Conservation (phyloP, 805 yeast genomes). For the Zygotorulaspora chibaensis region DNA sequence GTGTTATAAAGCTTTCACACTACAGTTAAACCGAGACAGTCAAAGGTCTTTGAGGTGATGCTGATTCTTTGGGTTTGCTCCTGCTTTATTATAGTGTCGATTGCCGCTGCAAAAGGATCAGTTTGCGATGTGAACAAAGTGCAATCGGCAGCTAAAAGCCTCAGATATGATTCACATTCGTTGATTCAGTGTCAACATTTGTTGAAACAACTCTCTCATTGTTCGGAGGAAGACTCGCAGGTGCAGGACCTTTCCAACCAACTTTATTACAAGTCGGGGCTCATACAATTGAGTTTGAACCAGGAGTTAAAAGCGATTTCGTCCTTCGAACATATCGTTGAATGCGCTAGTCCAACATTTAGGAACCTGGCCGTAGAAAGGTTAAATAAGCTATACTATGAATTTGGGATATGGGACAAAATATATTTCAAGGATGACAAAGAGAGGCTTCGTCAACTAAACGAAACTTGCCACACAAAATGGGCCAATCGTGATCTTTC, state of each 20-base stretch:
- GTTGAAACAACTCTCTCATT: constrained; percentile 9
- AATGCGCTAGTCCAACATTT: constrained; percentile 33
- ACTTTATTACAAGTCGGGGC: constrained; percentile 55
- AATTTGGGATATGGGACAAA: constrained; percentile 48
- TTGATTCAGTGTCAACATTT: constrained; percentile 14
- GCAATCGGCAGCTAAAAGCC: constrained; percentile 4
- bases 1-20: no score
- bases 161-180: constrained; percentile 14
- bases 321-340: constrained; percentile 48
- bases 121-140: constrained; percentile 10
- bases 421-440: constrained; percentile 21
- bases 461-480: constrained; percentile 13
- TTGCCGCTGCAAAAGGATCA: constrained; percentile 1
- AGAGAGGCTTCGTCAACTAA: constrained; percentile 17
- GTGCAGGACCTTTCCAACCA: constrained; percentile 21
- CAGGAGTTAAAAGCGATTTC: constrained; percentile 49
- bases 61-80: not conserved
- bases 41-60: not conserved
- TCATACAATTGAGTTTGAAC: constrained; percentile 54
- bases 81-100: not conserved
- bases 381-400: constrained; percentile 46
- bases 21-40: no score
- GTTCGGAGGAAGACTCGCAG: constrained; percentile 3
- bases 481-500: constrained; percentile 18
- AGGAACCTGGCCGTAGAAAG: constrained; percentile 48